Conservation (phyloP, 805 yeast genomes). For the Wickerhamiella brachini region DNA sequence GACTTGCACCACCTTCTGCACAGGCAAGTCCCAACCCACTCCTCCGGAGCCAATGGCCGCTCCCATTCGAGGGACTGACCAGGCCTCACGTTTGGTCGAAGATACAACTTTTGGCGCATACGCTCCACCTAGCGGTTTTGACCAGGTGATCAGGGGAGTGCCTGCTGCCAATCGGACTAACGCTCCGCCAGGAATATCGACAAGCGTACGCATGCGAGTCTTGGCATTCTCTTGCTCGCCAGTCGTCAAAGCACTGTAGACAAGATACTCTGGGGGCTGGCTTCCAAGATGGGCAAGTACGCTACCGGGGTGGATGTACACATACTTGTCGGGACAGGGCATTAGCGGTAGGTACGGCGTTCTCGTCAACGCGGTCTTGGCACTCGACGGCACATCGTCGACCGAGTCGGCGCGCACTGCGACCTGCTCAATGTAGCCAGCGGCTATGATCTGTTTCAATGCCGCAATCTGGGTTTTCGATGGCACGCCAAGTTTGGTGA, state of each 20-base stretch:
- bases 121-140: constrained; percentile 87
- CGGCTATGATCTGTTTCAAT: constrained; percentile 78
- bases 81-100: constrained; percentile 64
- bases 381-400: constrained; percentile 45
- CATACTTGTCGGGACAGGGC: constrained; percentile 32
- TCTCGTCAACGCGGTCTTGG: constrained; percentile 37
- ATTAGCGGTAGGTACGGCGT: constrained; percentile 39
- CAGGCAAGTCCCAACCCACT: constrained; percentile 85
- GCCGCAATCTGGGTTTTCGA: constrained; percentile 54
- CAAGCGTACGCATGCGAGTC: constrained; percentile 58
- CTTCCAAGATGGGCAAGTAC: constrained; percentile 46
- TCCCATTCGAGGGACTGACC: constrained; percentile 84
- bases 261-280: constrained; percentile 63
- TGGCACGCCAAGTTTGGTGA: constrained; percentile 48
- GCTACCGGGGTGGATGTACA: constrained; percentile 72
- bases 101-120: constrained; percentile 62
- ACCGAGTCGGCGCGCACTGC: constrained; percentile 74
- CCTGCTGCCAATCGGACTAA: constrained; percentile 62
- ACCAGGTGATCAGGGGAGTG: constrained; percentile 63
- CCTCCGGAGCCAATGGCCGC: constrained; percentile 73
- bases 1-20: constrained; percentile 57
- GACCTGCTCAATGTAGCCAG: constrained; percentile 86
- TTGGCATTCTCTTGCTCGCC: constrained; percentile 31
- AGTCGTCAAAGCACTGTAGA: constrained; percentile 54
- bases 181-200: constrained; percentile 61